Evolutionary conservation across 768 basidiomycete genomes (phyloP).

Genomic region (Suillus cothurnatus): DNA sequence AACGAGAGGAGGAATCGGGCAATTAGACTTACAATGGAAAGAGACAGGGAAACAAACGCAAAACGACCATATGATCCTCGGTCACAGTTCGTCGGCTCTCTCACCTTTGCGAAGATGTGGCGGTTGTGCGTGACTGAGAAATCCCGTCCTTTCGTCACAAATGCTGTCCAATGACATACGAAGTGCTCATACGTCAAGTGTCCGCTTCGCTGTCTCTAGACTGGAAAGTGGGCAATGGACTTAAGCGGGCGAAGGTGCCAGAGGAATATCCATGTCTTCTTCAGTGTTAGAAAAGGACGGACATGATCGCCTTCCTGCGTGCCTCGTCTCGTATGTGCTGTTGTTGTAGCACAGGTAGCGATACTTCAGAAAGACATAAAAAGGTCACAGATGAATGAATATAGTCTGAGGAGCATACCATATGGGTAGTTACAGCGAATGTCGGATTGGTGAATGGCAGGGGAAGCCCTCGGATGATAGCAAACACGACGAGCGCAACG

Average conservation of each 20-base stretch:
- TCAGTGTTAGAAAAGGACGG: conserved; percentile 31
- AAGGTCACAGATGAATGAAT: conserved; percentile 57
- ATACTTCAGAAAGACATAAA: conserved; percentile 59
- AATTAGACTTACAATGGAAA: no score
- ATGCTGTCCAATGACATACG: conserved; percentile 49
- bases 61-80: no score
- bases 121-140: no score
- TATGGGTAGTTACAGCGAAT: conserved; percentile 67
- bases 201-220: conserved; percentile 52
- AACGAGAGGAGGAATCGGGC: no score
- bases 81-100: no score
- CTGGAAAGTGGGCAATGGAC: conserved; percentile 39
- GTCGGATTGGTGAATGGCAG: conserved; percentile 59
- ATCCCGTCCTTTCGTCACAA: no score
- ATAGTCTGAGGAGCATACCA: conserved; percentile 55
- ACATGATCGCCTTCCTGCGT: conserved; percentile 37
- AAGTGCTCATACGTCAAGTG: conserved; percentile 39
- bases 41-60: no score
- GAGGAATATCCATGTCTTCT: conserved; percentile 19
- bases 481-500: no score
- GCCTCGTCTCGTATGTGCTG: conserved; percentile 45
- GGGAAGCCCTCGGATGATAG: conserved; percentile 43
- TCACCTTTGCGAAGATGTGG: no score
- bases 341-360: conserved; percentile 57
- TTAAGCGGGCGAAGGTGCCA: conserved; percentile 20